Evolutionary conservation across 1,284 basidiomycete species (phyloP), one percentile per base, ranked within the genome.

Genomic region (Vanrija sp.): DNA sequence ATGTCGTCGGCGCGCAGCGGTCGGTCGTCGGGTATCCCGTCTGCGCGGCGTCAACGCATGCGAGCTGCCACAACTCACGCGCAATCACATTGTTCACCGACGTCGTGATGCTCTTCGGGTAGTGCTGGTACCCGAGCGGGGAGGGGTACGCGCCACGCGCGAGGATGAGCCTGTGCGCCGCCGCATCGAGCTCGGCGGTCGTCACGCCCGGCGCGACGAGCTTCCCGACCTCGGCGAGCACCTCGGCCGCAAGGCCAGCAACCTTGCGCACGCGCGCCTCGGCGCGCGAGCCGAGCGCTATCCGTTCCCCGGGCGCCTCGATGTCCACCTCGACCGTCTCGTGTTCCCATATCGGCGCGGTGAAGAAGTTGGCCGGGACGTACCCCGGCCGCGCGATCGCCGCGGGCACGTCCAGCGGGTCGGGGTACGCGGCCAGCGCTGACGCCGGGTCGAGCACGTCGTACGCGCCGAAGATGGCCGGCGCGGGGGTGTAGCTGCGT

Each of bases 11-110:
- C 79, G 69, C 86, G 81, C 3, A 93, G 80, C 0, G 83, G 83
- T n/a, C 89, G 87, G 55, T 85, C 81, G 75, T 91, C 88, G n/a
- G 90, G 89, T 58, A 91, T 89, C 0, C 91, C 91, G 70, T 94
- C 91, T 39, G 82, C 12, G 12, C 15, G 49, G 9, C 6, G 34
- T 52, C 43, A 55, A 51, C 43, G 28, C 38, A 16, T 28, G 19
- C 12, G 23, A 5, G 25, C 21, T 5, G 21, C 21, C 3, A 23
- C 21, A 14, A 1, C 75, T 62, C 49, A 78, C 75, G 74, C 38
- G 74, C 75, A 51, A 77, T 72, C 26, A 77, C 79, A 64, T 96
- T 96, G 70, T 97, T 96, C 50, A 82, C 75, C 2, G 78, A 78
- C 18, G 91, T 95, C 69, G 91, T 94, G 65, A 89, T 89, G 34